phyloP scores from a whole-genome alignment of 768 basidiomycete species.

The Pleurotus ostreatus region DNA sequence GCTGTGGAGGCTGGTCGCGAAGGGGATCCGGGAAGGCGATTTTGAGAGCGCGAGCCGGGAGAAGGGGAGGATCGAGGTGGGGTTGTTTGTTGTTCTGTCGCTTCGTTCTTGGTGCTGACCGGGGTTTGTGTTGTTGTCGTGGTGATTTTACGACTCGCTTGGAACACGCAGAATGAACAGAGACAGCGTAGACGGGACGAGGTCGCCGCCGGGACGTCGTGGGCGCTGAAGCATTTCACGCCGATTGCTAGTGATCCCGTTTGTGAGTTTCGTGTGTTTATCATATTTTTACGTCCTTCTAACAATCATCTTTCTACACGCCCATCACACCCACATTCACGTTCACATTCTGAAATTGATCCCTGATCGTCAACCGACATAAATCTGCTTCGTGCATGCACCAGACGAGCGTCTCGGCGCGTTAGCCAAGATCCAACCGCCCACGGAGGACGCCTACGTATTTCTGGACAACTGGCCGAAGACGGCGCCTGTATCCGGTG shows the following conservation, averaged over 20 bases:
- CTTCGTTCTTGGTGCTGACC: neutral
- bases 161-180: constrained; percentile 72
- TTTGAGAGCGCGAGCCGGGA: constrained; percentile 88
- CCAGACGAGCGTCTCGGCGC: constrained; percentile 66
- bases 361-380: too few relatives aligned
- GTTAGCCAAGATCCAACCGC: constrained; percentile 56
- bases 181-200: constrained; percentile 87
- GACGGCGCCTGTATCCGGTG: neutral
- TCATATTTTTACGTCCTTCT: neutral
- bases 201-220: constrained; percentile 59
- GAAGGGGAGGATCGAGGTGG: constrained; percentile 88
- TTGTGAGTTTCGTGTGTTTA: constrained; percentile 44
- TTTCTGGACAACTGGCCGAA: constrained; percentile 61
- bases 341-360: neutral
- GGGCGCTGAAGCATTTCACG: constrained; percentile 77
- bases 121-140: neutral
- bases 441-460: constrained; percentile 74
- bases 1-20: constrained; percentile 83
- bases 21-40: constrained; percentile 87
- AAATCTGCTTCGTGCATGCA: too few relatives aligned
- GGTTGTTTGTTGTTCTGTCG: constrained; percentile 10
- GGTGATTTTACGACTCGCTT: neutral
- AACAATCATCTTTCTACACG: too few relatives aligned
- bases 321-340: too few relatives aligned
- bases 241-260: constrained; percentile 65